Percentiles rank a stretch among this genome's conserved stretches.
phyloP scores from a whole-genome alignment of 1,139 yeast genomes.

The Nakaseomyces delphensis region DNA sequence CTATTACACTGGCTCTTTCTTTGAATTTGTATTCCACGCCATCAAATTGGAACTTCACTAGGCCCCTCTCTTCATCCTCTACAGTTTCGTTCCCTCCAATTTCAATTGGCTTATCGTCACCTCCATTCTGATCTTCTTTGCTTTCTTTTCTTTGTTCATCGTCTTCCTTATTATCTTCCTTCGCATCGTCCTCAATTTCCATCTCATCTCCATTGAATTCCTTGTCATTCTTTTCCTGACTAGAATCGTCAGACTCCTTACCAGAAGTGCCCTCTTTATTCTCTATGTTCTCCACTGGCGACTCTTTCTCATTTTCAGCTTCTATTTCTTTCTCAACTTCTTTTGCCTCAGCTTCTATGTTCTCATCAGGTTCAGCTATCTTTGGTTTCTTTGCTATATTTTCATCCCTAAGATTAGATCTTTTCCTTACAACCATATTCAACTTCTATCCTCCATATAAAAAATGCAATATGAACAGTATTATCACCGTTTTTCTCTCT shows the following conservation, averaged over 20 bases:
- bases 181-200: constrained; percentile 18
- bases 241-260: constrained; percentile 2
- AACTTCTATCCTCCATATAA: constrained; percentile 9
- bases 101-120: constrained; percentile 18
- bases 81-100: constrained; percentile 22
- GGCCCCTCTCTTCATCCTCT: constrained; percentile 38
- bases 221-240: constrained; percentile 1
- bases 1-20: constrained; percentile 89
- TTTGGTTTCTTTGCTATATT: constrained; percentile 13
- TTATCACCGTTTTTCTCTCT: neutral
- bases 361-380: constrained; percentile 14
- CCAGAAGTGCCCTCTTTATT: constrained; percentile 7
- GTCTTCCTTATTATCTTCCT: constrained; percentile 29
- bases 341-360: too few relatives aligned
- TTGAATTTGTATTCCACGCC: constrained; percentile 79
- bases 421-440: constrained; percentile 1
- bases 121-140: constrained; percentile 8
- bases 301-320: neutral
- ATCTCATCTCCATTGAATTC: constrained; percentile 18
- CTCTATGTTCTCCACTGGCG: neutral
- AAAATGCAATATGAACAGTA: too few relatives aligned
- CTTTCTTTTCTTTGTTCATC: constrained; percentile 28
- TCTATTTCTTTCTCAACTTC: constrained; percentile 6
- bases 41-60: constrained; percentile 51
- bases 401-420: neutral